phyloP scores from a whole-genome alignment of 108 stramenopile species.

The Discostella pseudostelligera region DNA sequence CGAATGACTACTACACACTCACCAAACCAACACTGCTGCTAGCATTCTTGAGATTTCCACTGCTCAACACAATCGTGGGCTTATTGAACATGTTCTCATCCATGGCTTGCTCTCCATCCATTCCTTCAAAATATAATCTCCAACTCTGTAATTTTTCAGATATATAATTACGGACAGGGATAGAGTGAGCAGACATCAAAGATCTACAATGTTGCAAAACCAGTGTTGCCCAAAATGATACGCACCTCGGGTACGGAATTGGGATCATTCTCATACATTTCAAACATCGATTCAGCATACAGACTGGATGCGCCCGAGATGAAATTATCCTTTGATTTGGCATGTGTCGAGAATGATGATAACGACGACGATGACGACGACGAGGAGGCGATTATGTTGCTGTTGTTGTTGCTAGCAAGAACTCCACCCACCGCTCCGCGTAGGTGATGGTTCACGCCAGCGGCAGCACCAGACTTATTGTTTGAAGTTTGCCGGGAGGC shows the following conservation, averaged over 20 bases:
- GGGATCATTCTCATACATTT: slow-evolving; percentile 67
- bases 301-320: slow-evolving; percentile 67
- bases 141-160: slow-evolving; percentile 13
- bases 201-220: slow-evolving; percentile 4
- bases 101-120: slow-evolving; percentile 5
- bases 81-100: slow-evolving; percentile 29
- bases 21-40: neutral
- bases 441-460: neutral
- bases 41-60: slow-evolving; percentile 12
- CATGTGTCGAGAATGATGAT: slow-evolving; percentile 9
- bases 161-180: neutral
- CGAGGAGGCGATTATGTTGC: neutral
- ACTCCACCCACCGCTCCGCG: neutral
- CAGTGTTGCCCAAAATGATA: too few relatives aligned
- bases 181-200: slow-evolving; percentile 43
- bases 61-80: slow-evolving; percentile 36
- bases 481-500: neutral
- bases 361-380: slow-evolving; percentile 7
- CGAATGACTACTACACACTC: too few relatives aligned
- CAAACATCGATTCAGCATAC: slow-evolving; percentile 89
- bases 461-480: neutral
- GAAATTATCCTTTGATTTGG: slow-evolving; percentile 59
- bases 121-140: slow-evolving; percentile 37
- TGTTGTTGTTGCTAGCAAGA: neutral
- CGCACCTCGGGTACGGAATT: slow-evolving; percentile 68